phyloP scores from a whole-genome alignment of 2,329 filamentous ascomycete species.

The Pseudogymnoascus sp. region DNA sequence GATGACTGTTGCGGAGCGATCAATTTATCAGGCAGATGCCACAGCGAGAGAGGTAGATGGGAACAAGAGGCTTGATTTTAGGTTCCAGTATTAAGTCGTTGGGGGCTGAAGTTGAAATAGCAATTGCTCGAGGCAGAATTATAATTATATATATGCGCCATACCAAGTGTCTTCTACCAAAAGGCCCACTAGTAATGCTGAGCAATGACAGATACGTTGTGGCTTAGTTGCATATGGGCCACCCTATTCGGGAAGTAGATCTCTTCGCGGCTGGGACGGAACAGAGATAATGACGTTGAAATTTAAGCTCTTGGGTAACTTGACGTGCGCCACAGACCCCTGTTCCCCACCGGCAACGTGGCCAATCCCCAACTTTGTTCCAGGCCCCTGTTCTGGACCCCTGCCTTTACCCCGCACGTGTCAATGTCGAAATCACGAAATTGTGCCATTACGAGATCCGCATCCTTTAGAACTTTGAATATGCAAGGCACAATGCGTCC shows the following conservation, averaged over 20 bases:
- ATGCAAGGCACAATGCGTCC: neutral
- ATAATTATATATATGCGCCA: too few species aligned
- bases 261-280: too few species aligned
- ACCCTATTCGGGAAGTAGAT: too few species aligned
- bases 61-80: conserved; percentile 44
- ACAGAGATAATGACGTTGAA: neutral
- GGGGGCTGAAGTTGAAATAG: neutral
- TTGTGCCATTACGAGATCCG: neutral
- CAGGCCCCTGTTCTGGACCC: neutral
- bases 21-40: conserved; percentile 40
- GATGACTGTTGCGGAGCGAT: conserved; percentile 39
- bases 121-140: neutral
- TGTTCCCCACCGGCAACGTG: neutral
- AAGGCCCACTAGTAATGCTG: too few species aligned
- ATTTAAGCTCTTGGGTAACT: neutral
- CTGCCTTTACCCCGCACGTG: neutral
- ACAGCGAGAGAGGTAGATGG: conserved; percentile 39
- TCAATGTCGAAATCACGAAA: neutral
- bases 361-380: neutral
- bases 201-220: too few species aligned
- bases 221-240: too few species aligned
- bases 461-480: conserved; percentile 8
- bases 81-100: conserved; percentile 38
- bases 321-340: neutral
- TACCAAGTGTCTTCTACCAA: too few species aligned